Base-by-base conservation (phyloP, 140 eudicot species). In the Bidens hawaiensis region DNA sequence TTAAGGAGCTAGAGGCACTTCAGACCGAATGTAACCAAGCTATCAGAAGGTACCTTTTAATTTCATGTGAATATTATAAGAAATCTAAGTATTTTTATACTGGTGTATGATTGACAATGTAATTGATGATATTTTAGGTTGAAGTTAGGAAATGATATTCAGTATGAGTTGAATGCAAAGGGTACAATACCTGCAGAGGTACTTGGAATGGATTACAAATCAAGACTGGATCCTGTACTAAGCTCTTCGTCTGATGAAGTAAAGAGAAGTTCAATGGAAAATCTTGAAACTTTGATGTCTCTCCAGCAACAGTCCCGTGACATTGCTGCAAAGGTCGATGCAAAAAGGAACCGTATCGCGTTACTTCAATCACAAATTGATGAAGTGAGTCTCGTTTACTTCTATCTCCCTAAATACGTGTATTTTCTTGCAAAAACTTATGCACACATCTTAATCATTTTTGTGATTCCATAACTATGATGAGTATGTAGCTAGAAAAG, bases 21-120 rank as follows among this genome's bases (percentile, higher is more conserved):
- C 78, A 71, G 58, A 80, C 81, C 13, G 95, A 93, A 53, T 74
- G 87, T 79, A 93, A 93, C 67, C 93, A 93, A 78, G 85, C 89
- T 69, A 65, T 85, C 62, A 58, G 67, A 50, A 88, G 91, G 98
- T 91, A 61, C 45, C 49, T 64, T 61, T 54, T 17, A n/a, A n/a
- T n/a, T n/a, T n/a, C n/a, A n/a, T n/a, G n/a, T n/a, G n/a, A n/a
- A n/a, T n/a, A n/a, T n/a, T n/a, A n/a, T n/a, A n/a, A n/a, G n/a
- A 27, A 57, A 47, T 19, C 6, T 2, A 27, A 13, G 42, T 33
- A 21, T 30, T 40, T 10, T 13, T 21, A 43, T 46, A 9, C 14
- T 66, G 41, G 54, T 58, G 38, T 25, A 50, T 62, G 70, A 3
- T 26, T 71, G 76, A 71, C 6, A 16, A 45, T 26, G 56, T 25